Evolutionary conservation across 768 basidiomycete species (phyloP).

Genomic region (Ramaria sp.): DNA sequence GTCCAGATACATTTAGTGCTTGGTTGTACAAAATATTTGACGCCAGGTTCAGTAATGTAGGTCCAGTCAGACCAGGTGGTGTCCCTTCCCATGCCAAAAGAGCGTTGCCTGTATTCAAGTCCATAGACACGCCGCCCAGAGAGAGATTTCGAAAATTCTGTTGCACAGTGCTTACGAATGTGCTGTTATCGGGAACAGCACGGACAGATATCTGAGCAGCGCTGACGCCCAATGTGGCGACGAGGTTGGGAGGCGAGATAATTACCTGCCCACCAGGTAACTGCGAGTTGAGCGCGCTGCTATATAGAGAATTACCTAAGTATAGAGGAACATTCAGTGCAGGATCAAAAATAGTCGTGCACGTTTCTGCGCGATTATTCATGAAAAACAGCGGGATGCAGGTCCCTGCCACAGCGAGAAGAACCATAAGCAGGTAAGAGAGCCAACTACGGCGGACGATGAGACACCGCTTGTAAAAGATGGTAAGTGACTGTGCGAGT

Average conservation of each 20-base stretch:
- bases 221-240: constrained; percentile 34
- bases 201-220: constrained; percentile 24
- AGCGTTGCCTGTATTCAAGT: constrained; percentile 36
- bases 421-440: constrained; percentile 37
- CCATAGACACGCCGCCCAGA: constrained; percentile 59
- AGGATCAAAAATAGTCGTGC: constrained; percentile 29
- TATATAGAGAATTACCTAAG: constrained; percentile 36
- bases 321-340: constrained; percentile 38
- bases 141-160: constrained; percentile 44
- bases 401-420: constrained; percentile 48
- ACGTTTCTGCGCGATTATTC: constrained; percentile 38
- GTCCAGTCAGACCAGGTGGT: constrained; percentile 47
- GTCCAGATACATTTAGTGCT: constrained; percentile 44
- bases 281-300: constrained; percentile 13
- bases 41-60: constrained; percentile 54
- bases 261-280: constrained; percentile 28
- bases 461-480: constrained; percentile 60
- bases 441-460: constrained; percentile 62
- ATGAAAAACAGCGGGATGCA: constrained; percentile 63
- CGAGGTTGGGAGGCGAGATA: constrained; percentile 44
- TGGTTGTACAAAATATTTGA: constrained; percentile 57
- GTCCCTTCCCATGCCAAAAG: constrained; percentile 66
- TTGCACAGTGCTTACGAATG: constrained; percentile 45
- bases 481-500: constrained; percentile 55
- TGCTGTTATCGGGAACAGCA: constrained; percentile 43